Evolutionary conservation across 2,329 filamentous ascomycete genomes (phyloP).

Genomic region (Aureobasidium sp.): DNA sequence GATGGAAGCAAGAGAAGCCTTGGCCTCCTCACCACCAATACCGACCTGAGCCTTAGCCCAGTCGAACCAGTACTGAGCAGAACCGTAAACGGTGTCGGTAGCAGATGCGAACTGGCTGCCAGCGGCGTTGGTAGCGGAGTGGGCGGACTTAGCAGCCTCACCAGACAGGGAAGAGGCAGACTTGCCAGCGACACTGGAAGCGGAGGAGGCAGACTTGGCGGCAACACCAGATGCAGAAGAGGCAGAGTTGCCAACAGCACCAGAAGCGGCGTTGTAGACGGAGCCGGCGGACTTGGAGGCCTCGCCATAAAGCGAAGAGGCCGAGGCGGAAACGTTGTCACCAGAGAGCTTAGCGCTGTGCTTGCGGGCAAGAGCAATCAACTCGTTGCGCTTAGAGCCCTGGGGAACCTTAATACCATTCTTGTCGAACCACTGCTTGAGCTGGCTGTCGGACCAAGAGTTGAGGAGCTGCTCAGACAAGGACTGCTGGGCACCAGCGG

Average conservation of each 20-base stretch:
- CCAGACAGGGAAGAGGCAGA: constrained; percentile 37
- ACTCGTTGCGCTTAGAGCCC: constrained; percentile 82
- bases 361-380: constrained; percentile 83
- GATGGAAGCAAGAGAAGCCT: constrained; percentile 30
- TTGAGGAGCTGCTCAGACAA: constrained; percentile 80
- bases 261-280: constrained; percentile 27
- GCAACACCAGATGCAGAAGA: neutral
- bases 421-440: constrained; percentile 91
- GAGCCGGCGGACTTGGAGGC: constrained; percentile 44
- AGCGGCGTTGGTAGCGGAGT: constrained; percentile 45
- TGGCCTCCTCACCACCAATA: constrained; percentile 34
- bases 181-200: constrained; percentile 32
- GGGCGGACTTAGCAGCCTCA: constrained; percentile 31
- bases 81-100: constrained; percentile 52
- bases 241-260: constrained; percentile 22
- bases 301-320: constrained; percentile 36
- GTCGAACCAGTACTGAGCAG: constrained; percentile 32
- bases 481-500: constrained; percentile 57
- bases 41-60: constrained; percentile 40
- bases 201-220: constrained; percentile 18
- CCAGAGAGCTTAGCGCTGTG: constrained; percentile 64
- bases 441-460: constrained; percentile 78
- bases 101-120: constrained; percentile 71
- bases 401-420: constrained; percentile 86
- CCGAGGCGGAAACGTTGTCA: constrained; percentile 47